These are phyloP conservation scores for Geum urbanum DNA, from an alignment of 306 rosid species.

Conservation along the genomic window DNA sequence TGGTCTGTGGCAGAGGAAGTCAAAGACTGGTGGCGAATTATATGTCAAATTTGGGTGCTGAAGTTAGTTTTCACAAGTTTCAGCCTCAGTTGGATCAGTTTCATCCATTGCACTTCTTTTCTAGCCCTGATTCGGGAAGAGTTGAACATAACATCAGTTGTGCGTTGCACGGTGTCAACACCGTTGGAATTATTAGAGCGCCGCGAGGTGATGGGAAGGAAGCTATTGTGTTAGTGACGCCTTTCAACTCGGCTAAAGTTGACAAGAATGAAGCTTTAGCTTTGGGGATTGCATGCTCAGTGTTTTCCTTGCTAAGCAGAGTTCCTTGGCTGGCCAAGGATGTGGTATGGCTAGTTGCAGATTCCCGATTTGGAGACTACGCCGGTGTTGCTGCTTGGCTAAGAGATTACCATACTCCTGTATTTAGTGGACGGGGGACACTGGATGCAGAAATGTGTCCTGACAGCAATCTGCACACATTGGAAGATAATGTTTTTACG, in stretches of 20 bases:
- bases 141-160: constrained; percentile 55
- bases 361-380: constrained; percentile 77
- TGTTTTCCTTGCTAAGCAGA: constrained; percentile 72
- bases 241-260: constrained; percentile 54
- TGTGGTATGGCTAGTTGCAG: constrained; percentile 82
- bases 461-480: constrained; percentile 30
- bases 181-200: constrained; percentile 87
- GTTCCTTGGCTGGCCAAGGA: constrained; percentile 97
- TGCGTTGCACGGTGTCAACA: constrained; percentile 57
- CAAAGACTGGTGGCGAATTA: constrained; percentile 58
- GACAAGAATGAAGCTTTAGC: constrained; percentile 62
- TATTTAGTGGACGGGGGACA: constrained; percentile 32
- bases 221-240: constrained; percentile 90
- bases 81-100: constrained; percentile 52
- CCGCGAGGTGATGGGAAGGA: constrained; percentile 96
- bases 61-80: constrained; percentile 76
- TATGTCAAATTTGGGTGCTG: constrained; percentile 73
- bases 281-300: constrained; percentile 76
- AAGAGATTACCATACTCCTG: constrained; percentile 78
- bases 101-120: constrained; percentile 76
- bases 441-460: constrained; percentile 50
- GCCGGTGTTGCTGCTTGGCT: constrained; percentile 81
- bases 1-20: constrained; percentile 52
- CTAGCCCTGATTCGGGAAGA: constrained; percentile 57
- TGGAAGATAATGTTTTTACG: constrained; percentile 30